A percentile compares a stretch with the other conserved stretches of the same genome.
Evolutionary conservation across 1,284 basidiomycete species (phyloP).

Genomic region (Pseudozyma flocculosa): DNA sequence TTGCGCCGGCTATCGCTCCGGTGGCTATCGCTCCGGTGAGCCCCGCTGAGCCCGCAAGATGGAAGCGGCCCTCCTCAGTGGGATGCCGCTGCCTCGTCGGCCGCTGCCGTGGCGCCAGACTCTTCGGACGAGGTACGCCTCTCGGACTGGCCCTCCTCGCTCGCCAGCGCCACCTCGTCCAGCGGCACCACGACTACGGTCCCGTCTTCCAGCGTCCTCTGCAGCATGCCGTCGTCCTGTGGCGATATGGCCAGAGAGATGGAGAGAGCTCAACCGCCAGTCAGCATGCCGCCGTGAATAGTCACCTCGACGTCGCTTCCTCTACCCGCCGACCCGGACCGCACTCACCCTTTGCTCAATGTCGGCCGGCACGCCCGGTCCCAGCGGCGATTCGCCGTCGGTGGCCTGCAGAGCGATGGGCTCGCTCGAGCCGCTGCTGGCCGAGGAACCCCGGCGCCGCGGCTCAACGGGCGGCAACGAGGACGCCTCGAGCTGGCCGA

Average conservation of each 20-base stretch:
- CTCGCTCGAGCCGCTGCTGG: not conserved
- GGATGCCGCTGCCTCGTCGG: no score
- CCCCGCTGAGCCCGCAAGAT: no score
- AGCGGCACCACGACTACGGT: slow-evolving; percentile 49
- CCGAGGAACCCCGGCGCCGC: not conserved
- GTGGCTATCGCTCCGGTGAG: no score
- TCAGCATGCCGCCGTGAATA: no score
- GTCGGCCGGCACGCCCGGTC: slow-evolving; percentile 36
- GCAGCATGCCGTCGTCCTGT: slow-evolving; percentile 38
- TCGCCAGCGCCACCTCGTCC: slow-evolving; percentile 50
- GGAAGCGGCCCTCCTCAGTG: no score
- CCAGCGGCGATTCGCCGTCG: slow-evolving; percentile 30
- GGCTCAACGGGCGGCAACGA: not conserved
- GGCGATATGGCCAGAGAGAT: no score
- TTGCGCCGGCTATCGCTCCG: no score
- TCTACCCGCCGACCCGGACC: no score
- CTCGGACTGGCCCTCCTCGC: not conserved
- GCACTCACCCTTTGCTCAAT: slow-evolving; percentile 9
- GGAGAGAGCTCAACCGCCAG: no score
- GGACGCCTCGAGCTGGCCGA: slow-evolving; percentile 26
- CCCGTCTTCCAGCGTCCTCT: slow-evolving; percentile 47
- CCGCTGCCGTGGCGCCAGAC: no score
- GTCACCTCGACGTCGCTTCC: no score
- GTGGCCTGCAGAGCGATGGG: slow-evolving; percentile 9
- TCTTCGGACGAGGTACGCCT: no score